Base-by-base conservation (phyloP, 495 filamentous ascomycete genomes). In the Penicillium riverlandense region DNA sequence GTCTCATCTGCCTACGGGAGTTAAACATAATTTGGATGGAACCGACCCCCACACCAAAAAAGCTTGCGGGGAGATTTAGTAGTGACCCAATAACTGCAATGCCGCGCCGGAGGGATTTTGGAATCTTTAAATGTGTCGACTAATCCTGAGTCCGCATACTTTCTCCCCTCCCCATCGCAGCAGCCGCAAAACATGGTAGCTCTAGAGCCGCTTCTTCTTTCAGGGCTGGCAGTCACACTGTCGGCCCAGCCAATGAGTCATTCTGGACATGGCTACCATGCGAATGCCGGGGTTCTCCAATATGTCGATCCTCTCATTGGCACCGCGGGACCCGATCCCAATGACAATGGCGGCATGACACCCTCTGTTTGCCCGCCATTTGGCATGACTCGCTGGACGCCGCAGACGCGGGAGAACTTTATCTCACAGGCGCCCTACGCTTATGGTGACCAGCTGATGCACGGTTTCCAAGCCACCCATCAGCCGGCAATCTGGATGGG, bases 401-500 rank as follows among this genome's bases (percentile, higher is more conserved):
- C 57, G 1, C 57, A 60, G 37, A 60, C 57, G 1, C 51, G 57
- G 12, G 57, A 60, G 39, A 60, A 60, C 11, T 58, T 58, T 44
- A 60, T 60, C 32, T 58, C 57, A 0, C 57, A 60, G 32, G 52
- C 52, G 8, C 54, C 57, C 1, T 60, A 60, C 15, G 52, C 54
- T 1, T 45, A 55, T 29, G 41, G 54, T 13, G 57, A 60, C 33
- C 51, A 49, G 6, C 48, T 48, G 1, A 49, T 60, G 7, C 57
- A 60, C 39, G 57, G 57, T 0, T 60, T 60, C 36, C 57, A 60
- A 9, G 57, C 57, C 4, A 60, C 57, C 0, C 57, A 60, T 16
- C 57, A 60, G 30, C 57, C 57, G 6, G 57, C 57, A 2, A 60
- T 60, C 7, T 60, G 57, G 57, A 60, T 60, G 57, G 57, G 57